Conservation (phyloP, 352 stramenopile genomes). For the Pythium scleroteichum region DNA sequence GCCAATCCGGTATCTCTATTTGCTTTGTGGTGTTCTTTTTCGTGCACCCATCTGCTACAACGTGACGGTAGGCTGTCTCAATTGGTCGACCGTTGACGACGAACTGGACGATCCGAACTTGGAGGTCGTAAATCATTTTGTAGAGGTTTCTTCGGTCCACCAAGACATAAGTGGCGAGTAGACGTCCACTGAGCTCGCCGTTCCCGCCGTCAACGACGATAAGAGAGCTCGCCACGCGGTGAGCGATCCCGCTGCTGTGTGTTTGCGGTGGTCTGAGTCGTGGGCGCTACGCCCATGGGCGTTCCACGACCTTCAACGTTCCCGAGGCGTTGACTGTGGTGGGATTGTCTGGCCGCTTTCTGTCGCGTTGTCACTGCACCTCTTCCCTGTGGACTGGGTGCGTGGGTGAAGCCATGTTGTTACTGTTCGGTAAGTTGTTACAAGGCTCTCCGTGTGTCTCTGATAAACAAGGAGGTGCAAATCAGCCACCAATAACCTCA, state of each 20-base stretch:
- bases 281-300: background rate
- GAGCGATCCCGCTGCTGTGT: background rate
- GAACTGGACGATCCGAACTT: background rate
- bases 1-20: slow-evolving; percentile 6
- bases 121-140: slow-evolving; percentile 1
- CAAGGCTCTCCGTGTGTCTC: slow-evolving; percentile 8
- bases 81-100: slow-evolving; percentile 5
- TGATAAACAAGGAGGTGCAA: background rate
- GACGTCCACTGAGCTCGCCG: too few species aligned
- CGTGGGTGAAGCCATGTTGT: slow-evolving; percentile 8
- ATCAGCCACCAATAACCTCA: slow-evolving; percentile 14
- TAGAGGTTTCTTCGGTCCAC: background rate
- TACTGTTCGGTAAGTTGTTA: slow-evolving; percentile 6
- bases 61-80: slow-evolving; percentile 8
- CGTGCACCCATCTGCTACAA: slow-evolving; percentile 4
- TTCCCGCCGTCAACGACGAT: too few species aligned
- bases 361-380: slow-evolving; percentile 16
- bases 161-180: too few species aligned
- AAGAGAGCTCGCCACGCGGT: too few species aligned
- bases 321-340: slow-evolving; percentile 5
- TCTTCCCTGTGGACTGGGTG: slow-evolving; percentile 3
- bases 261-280: background rate
- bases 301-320: slow-evolving; percentile 9
- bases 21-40: slow-evolving; percentile 19
- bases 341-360: slow-evolving; percentile 6